Base-by-base conservation (phyloP, 78 protist genomes). In the Diacronema lutheri region DNA sequence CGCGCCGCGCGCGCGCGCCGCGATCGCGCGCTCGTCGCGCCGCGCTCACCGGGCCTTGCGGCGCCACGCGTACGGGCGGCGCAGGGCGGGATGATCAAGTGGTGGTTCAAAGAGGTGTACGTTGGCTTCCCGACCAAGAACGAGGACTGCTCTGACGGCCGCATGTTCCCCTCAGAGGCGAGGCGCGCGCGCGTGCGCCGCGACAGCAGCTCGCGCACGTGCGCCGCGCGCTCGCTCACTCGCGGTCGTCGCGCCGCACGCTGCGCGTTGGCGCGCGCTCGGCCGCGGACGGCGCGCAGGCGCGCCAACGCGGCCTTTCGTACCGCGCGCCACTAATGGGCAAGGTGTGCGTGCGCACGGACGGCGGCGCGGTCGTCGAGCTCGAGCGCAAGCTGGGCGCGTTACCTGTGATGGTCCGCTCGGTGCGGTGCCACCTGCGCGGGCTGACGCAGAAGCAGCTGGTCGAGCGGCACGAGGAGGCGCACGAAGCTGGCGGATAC, bases 401-500 rank as follows among this genome's bases (percentile, higher is more conserved):
- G 20, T 0, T 91, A 31, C 93, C 93, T 0, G 37, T 91, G 57
- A 91, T 91, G 91, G 93, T 83, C 58, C 31, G 83, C 38, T 61
- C 87, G 40, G 2, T 11, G 40, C 26, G 26, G n/a, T 93, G 95
- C 62, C 92, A 91, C 86, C 61, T 93, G 69, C 46, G 37, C 25
- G 57, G 58, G 4, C 58, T 58, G 31, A 13, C 40, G 9, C 41
- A 81, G 29, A 33, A 37, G 31, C 68, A 91, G 72, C 79, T 92
- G 56, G 83, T 77, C n/a, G 29, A 0, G 29, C 10, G 1, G 26
- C 29, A 57, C 11, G 96, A 96, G 73, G 97, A 95, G 71, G 62
- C 41, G 31, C 13, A 29, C 68, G 97, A 96, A 73, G 7, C 74
- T 33, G 99, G 99, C 2, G 99, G 99, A 29, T 97, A 93, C 90